Evolutionary conservation across 1,139 yeast species (phyloP).

Genomic region (Tardiomyces blankii): DNA sequence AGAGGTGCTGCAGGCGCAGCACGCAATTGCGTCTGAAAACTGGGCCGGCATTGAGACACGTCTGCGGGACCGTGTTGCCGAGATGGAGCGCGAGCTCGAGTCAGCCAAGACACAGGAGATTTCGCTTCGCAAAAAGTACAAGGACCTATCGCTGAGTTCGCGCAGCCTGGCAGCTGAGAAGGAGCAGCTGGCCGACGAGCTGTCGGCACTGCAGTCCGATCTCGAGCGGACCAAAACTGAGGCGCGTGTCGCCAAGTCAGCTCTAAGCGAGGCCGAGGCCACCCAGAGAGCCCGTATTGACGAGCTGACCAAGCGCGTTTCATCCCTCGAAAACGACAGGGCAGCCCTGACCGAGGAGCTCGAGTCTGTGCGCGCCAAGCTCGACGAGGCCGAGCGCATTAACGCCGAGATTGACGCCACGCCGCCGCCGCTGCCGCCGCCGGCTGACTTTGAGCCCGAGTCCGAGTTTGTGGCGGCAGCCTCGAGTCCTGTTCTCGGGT

Average conservation of each 20-base stretch:
- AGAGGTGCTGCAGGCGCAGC: conserved; percentile 54
- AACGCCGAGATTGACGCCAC: too few species aligned
- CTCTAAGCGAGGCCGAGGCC: conserved; percentile 2
- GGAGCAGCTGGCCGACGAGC: conserved; percentile 10
- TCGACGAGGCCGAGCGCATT: not conserved
- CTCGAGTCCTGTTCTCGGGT: too few species aligned
- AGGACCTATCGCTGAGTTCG: conserved; percentile 8
- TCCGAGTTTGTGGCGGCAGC: too few species aligned
- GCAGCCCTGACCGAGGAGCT: conserved; percentile 6
- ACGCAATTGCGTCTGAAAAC: conserved; percentile 51
- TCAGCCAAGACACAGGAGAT: conserved; percentile 14
- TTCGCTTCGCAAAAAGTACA: conserved; percentile 15
- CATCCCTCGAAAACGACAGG: conserved; percentile 3
- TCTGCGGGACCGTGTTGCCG: conserved; percentile 36
- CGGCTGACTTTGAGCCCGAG: too few species aligned
- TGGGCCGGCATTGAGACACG: conserved; percentile 55
- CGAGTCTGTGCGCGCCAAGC: conserved; percentile 5
- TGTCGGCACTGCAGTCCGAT: conserved; percentile 11
- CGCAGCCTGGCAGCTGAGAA: conserved; percentile 22
- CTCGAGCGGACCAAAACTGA: conserved; percentile 2
- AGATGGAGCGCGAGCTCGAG: conserved; percentile 33
- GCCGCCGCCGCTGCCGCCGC: too few species aligned
- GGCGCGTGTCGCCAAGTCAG: conserved; percentile 1
- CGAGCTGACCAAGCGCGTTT: not conserved
- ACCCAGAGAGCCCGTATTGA: conserved; percentile 4